Evolutionary conservation across 2,329 filamentous ascomycete genomes (phyloP).

Genomic region (Ophiostoma sp.): DNA sequence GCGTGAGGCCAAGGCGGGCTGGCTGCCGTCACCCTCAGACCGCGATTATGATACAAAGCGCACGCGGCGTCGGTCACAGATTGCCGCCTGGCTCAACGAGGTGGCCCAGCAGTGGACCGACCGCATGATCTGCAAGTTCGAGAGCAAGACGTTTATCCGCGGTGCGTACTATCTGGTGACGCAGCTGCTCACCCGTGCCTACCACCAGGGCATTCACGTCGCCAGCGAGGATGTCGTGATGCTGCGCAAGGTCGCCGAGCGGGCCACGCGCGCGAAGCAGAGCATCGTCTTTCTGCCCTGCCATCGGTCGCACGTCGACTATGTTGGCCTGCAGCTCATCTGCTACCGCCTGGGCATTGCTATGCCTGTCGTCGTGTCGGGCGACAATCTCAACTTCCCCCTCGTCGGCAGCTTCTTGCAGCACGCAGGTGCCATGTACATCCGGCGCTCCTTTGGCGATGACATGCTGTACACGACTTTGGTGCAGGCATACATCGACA

Average conservation of each 20-base stretch:
- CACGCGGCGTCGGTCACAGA: conserved; percentile 52
- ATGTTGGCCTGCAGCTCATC: conserved; percentile 88
- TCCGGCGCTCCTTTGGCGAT: conserved; percentile 84
- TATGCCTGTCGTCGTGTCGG: conserved; percentile 85
- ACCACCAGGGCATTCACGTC: conserved; percentile 95
- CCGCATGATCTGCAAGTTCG: conserved; percentile 98
- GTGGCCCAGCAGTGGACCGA: conserved; percentile 84
- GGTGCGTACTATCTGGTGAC: conserved; percentile 85
- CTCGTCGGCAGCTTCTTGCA: conserved; percentile 85
- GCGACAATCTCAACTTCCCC: conserved; percentile 94
- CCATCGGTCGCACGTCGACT: conserved; percentile 92
- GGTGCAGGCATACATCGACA: conserved; percentile 96
- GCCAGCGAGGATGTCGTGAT: conserved; percentile 88
- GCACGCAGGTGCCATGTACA: conserved; percentile 96
- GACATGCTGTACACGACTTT: conserved; percentile 84
- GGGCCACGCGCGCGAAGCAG: conserved; percentile 80
- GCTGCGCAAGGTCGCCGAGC: conserved; percentile 72
- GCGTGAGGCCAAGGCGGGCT: conserved; percentile 70
- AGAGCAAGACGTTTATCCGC: conserved; percentile 86
- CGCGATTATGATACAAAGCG: conserved; percentile 44
- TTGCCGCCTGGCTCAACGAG: conserved; percentile 69
- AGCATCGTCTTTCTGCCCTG: conserved; percentile 94
- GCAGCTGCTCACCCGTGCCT: conserved; percentile 83
- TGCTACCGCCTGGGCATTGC: conserved; percentile 89
- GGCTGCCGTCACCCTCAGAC: conserved; percentile 46